Conservation (phyloP, 805 yeast genomes). For the Lipomyces sp. region DNA sequence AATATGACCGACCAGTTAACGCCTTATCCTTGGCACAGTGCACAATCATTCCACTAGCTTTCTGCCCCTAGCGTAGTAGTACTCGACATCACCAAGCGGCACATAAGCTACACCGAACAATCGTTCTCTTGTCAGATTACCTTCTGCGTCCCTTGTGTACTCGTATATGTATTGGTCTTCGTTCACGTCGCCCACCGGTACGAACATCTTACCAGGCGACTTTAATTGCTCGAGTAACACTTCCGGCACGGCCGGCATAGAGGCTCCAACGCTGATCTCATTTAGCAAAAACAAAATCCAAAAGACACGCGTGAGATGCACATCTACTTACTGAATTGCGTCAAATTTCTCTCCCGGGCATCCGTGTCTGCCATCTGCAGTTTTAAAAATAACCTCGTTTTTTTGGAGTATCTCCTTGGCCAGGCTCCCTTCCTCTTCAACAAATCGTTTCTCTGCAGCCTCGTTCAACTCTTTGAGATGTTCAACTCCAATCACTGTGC, state of each 20-base stretch:
- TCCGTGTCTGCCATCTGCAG: constrained; percentile 35
- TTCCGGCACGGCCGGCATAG: constrained; percentile 29
- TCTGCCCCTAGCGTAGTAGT: constrained; percentile 21
- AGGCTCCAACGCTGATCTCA: constrained; percentile 28
- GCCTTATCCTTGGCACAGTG: not conserved
- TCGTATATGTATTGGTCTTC: constrained; percentile 31
- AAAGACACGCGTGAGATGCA: not conserved
- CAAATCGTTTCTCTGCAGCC: constrained; percentile 18
- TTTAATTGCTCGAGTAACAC: constrained; percentile 26
- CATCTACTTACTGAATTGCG: constrained; percentile 34
- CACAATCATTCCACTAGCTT: constrained; percentile 11
- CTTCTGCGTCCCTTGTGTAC: constrained; percentile 18
- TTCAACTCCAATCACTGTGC: constrained; percentile 34
- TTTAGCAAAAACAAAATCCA: not conserved
- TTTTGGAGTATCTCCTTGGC: constrained; percentile 19
- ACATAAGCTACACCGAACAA: constrained; percentile 35
- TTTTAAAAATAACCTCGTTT: constrained; percentile 23
- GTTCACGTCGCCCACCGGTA: constrained; percentile 30
- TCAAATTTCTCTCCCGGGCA: constrained; percentile 31
- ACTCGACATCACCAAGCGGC: constrained; percentile 23
- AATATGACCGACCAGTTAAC: not conserved
- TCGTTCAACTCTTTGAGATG: constrained; percentile 31
- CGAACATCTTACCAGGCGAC: constrained; percentile 35
- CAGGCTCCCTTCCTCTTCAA: constrained; percentile 9
- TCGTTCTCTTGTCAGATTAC: constrained; percentile 16